Base-by-base conservation (phyloP, 2,329 filamentous ascomycete genomes). In the Remersonia thermophila region DNA sequence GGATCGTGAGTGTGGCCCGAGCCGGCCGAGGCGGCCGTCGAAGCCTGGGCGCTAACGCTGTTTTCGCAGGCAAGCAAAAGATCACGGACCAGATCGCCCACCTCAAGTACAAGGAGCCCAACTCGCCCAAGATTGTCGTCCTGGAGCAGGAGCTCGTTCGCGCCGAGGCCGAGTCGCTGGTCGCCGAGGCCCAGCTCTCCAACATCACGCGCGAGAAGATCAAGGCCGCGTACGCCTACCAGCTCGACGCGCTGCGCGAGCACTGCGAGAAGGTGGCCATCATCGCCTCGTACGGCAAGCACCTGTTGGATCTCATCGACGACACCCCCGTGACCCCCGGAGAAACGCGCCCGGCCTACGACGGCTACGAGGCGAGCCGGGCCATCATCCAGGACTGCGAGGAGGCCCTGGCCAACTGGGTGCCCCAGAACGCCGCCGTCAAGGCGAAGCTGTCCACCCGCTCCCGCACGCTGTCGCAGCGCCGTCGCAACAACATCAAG, bases 171-270 rank as follows among this genome's bases (percentile, higher is more conserved):
- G 91, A 98, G 62, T 96, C 91, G n/a, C 77, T 98, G 11, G 91
- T 98, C 38, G 91, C 91, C 44, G 91, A 98, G 62, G 91, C 91
- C 7, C 91, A 98, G 66, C 73, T 98, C 35, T 95, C 89, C 58
- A 98, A 98, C 71, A 98, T 98, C 56, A 98, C 93, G 17, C 89
- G 91, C 53, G 89, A 98, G 66, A 98, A 98, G 73, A 79, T 98
- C 58, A 98, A 98, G 76, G 83, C 89, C 35, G 91, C 91, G 28
- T 98, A 95, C 66, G 83, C 80, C 36, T 98, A 96, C 67, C 91
- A 98, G 58, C 98, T 98, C 52, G 89, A 98, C 56, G 91, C 91
- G 30, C 77, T 98, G 47, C 83, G 85, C 43, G 91, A 98, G 68
- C 91, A 96, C 65, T 91, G 83, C 60, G 91, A 98, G 65, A 98